These are phyloP conservation scores for Cladosporium velox DNA, from an alignment of 2,329 filamentous ascomycete species.

Conservation along the genomic window DNA sequence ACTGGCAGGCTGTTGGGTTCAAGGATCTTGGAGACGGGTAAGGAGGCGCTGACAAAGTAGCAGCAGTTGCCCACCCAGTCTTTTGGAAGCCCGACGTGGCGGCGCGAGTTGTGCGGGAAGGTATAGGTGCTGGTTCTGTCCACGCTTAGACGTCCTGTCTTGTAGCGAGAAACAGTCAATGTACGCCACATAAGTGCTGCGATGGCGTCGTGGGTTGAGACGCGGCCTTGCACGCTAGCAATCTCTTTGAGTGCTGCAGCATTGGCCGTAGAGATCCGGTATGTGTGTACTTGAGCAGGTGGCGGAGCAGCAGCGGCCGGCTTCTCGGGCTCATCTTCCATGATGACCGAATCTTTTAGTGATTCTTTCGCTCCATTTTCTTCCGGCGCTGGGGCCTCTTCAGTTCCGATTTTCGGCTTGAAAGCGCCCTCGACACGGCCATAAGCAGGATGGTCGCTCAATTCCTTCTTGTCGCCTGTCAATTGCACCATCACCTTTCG, in stretches of 20 bases:
- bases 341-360: not conserved
- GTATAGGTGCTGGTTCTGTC: constrained; percentile 25
- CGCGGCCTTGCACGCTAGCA: constrained; percentile 18
- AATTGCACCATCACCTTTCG: constrained; percentile 22
- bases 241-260: constrained; percentile 23
- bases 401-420: constrained; percentile 15
- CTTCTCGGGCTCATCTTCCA: not conserved
- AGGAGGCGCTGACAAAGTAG: constrained; percentile 26
- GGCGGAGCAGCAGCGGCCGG: not conserved
- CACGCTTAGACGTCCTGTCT: constrained; percentile 24
- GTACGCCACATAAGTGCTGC: constrained; percentile 26
- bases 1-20: constrained; percentile 23
- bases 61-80: constrained; percentile 28
- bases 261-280: not conserved
- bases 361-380: not conserved
- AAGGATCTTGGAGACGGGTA: constrained; percentile 22
- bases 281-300: not conserved
- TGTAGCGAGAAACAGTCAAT: constrained; percentile 24
- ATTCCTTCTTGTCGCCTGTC: constrained; percentile 22
- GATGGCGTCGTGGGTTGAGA: constrained; percentile 30
- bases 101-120: constrained; percentile 27
- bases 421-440: constrained; percentile 18
- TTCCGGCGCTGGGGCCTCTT: not conserved
- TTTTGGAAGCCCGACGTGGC: constrained; percentile 23
- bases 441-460: constrained; percentile 26